Evolutionary conservation across 2,329 filamentous ascomycete genomes (phyloP), one percentile per base, ranked within the genome.

Genomic region (Xenoacremonium recifei): DNA sequence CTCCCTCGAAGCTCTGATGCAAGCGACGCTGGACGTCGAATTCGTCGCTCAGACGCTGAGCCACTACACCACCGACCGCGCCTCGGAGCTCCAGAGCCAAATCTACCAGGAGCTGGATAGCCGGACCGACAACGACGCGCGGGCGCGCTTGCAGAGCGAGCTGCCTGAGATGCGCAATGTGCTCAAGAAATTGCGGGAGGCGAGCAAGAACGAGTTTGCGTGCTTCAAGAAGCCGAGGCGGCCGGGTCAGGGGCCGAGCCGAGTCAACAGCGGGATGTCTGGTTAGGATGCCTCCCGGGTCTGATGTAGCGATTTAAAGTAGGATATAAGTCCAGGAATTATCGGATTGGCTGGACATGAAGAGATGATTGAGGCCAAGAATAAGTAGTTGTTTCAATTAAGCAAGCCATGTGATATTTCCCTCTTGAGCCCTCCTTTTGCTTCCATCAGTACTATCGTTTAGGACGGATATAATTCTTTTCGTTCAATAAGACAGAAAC

Each of bases 11-110:
- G 85, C 87, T 6, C 79, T 99, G 37, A 95, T 97, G 84, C 95
- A 99, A 68, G 95, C 95, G 2, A 99, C 93, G 0, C 80, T 99
- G 1, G 93, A 99, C 60, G 91, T 96, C 2, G 93, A 99, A 66
- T 97, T 99, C 61, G 84, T 97, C 43, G 89, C 91, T 1, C 93
- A 99, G 70, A 96, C 92, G 5, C 77, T 99, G 23, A 87, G 81
- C 47, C 85, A 91, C 54, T 99, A 95, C 65, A 93, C 89, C 0
- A 93, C 89, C 0, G 87, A 95, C 43, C 78, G 82, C 37, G 89
- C 90, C 3, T 83, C 82, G 6, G 82, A 91, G 61, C 76, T 88
- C 12, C 93, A 97, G 69, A 86, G 86, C 54, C 82, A 91, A 63
- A 92, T 99, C 35, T 99, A 97, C 66, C 81, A 93, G 51, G 89